Base-by-base conservation (phyloP, 129 eudicot species). In the Chrysanthemum makinoi region DNA sequence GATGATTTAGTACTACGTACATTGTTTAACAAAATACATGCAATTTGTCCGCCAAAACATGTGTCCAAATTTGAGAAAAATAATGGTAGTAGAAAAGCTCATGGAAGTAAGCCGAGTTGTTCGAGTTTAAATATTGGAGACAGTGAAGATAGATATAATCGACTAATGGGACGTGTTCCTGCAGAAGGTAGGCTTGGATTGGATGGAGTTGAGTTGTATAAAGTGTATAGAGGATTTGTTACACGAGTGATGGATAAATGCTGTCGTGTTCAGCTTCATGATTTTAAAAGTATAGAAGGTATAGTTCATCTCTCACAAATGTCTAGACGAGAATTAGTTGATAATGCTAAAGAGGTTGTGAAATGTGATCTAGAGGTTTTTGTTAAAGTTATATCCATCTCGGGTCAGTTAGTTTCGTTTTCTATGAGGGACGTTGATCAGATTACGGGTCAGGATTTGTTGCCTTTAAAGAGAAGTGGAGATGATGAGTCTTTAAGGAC, bases 351-450 rank as follows among this genome's bases (percentile, higher is more conserved):
- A 64, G 96, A 86, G 30, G 77, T 89, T 10, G 96, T 89, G 19
- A 89, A 83, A 75, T 54, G 96, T n/a, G 95, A 85, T 62, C 95
- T 85, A 54, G 95, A 89, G 76, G 98, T 89, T 65, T 92, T 76
- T 24, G 96, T 89, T 30, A 92, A 92, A 57, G 88, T 89, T 24
- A 92, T 92, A 5, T 86, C 95, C 0, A 61, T 85, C 13, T 30
- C 6, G 39, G 85, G 81, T 1, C 91, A 91, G 15, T 88, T 88
- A 57, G 13, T 88, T 83, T 86, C 93, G 66, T 75, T 91, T 35
- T 84, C 97, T 0, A 91, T 91, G 96, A 83, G 91, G 66, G 98
- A 92, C 78, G 96, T 92, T 16, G 98, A 92, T 85, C 98, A 92
- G 73, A 78, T 85, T 66, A 89, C 80, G 0, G 98, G 98, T 3